Percentiles rank a stretch among this genome's conserved stretches.
Conservation (phyloP, 192 early-diverging fungal genomes). For the Funneliformis geosporum region DNA sequence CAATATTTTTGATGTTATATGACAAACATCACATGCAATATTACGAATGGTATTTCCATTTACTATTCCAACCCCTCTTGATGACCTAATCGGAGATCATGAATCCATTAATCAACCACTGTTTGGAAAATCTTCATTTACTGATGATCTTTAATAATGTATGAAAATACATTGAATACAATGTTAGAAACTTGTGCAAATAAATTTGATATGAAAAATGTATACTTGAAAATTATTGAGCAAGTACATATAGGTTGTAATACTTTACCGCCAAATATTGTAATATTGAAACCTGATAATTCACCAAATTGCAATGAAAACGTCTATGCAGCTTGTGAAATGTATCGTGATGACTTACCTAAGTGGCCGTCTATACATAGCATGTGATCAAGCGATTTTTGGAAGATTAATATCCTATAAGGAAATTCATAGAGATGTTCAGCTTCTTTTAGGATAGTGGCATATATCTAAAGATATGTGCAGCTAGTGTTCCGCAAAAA, state of each 20-base stretch:
- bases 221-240: not conserved
- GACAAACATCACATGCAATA: conserved; percentile 7
- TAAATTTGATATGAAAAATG: not conserved
- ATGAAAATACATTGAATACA: conserved; percentile 7
- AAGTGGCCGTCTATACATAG: not conserved
- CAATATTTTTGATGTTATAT: conserved; percentile 11
- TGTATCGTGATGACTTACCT: conserved; percentile 7
- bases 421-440: not conserved
- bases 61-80: not conserved
- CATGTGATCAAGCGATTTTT: conserved; percentile 5
- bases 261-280: conserved; percentile 4
- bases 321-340: not conserved
- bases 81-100: not conserved
- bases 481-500: no score
- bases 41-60: conserved; percentile 9
- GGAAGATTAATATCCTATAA: conserved; percentile 3
- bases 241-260: conserved; percentile 1
- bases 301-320: conserved; percentile 10
- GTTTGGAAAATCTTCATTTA: not conserved
- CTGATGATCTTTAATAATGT: conserved; percentile 8
- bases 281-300: conserved; percentile 9
- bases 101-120: not conserved
- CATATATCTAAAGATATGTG: not conserved
- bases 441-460: not conserved
- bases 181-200: conserved; percentile 7